These are phyloP conservation scores for Tylopilus subfusipes DNA, from an alignment of 768 basidiomycete species.

Conservation along the genomic window DNA sequence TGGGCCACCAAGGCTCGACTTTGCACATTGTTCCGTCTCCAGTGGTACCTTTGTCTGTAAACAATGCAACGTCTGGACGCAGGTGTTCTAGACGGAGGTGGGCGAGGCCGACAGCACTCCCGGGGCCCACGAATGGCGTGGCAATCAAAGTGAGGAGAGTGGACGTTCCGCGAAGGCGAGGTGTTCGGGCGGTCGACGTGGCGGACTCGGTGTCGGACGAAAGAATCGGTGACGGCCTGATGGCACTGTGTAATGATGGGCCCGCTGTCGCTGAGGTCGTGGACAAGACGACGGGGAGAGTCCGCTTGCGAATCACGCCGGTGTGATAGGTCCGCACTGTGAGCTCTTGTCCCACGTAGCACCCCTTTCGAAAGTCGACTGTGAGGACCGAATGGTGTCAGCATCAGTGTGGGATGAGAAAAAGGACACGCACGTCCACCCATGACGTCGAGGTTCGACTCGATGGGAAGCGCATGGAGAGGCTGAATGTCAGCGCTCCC, in stretches of 20 bases:
- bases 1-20: constrained; percentile 68
- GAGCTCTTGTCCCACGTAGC: constrained; percentile 96
- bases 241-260: constrained; percentile 20
- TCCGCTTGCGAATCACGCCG: constrained; percentile 85
- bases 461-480: constrained; percentile 83
- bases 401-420: background rate
- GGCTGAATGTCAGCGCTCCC: constrained; percentile 73
- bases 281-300: constrained; percentile 69
- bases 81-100: constrained; percentile 74
- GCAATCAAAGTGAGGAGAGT: constrained; percentile 62
- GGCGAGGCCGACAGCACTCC: constrained; percentile 63
- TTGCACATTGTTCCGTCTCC: constrained; percentile 30
- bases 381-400: constrained; percentile 15
- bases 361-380: constrained; percentile 98
- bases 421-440: constrained; percentile 67
- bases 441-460: constrained; percentile 93
- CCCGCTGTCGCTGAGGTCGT: constrained; percentile 20
- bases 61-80: constrained; percentile 25
- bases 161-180: constrained; percentile 69
- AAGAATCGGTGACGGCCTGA: constrained; percentile 23
- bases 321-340: constrained; percentile 97
- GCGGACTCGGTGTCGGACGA: constrained; percentile 14
- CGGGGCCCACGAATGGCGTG: constrained; percentile 20
- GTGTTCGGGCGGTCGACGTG: constrained; percentile 33
- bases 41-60: constrained; percentile 4